These are phyloP conservation scores for Logfia minima DNA, from an alignment of 129 eudicot genomes.

Conservation along the genomic window DNA sequence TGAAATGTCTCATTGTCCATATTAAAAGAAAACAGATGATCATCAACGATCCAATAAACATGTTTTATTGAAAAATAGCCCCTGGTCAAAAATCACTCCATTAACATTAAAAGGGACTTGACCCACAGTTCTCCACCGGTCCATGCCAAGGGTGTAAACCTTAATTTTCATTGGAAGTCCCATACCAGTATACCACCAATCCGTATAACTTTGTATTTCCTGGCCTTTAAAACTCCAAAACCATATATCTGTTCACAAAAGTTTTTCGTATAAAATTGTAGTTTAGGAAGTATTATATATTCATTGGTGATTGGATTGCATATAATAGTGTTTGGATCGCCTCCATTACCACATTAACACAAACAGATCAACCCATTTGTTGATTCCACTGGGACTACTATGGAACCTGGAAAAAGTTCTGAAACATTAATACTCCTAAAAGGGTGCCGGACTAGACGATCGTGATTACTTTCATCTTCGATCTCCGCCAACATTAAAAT, in stretches of 20 bases:
- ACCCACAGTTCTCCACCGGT: neutral
- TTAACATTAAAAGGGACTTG: neutral
- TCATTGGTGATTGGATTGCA: slow-evolving; percentile 48
- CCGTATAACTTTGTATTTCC: slow-evolving; percentile 9
- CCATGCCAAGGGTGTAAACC: slow-evolving; percentile 7
- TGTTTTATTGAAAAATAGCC: neutral
- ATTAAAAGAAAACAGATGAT: neutral
- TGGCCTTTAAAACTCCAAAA: slow-evolving; percentile 4
- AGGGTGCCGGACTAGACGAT: neutral
- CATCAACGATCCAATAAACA: neutral
- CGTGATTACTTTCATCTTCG: neutral
- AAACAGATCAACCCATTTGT: slow-evolving; percentile 40
- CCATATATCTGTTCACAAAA: neutral
- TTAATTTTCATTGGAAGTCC: neutral
- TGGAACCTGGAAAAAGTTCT: neutral
- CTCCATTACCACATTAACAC: slow-evolving; percentile 2
- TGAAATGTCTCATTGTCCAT: neutral
- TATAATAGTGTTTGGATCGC: slow-evolving; percentile 17
- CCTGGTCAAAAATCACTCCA: neutral
- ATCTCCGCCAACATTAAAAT: neutral
- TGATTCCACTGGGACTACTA: slow-evolving; percentile 28
- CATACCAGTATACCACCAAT: neutral
- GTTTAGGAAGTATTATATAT: slow-evolving; percentile 31
- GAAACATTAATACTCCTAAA: neutral
- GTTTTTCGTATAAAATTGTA: neutral